phyloP scores from a whole-genome alignment of 208 protist species.

The Acanthamoeba polyphaga region DNA sequence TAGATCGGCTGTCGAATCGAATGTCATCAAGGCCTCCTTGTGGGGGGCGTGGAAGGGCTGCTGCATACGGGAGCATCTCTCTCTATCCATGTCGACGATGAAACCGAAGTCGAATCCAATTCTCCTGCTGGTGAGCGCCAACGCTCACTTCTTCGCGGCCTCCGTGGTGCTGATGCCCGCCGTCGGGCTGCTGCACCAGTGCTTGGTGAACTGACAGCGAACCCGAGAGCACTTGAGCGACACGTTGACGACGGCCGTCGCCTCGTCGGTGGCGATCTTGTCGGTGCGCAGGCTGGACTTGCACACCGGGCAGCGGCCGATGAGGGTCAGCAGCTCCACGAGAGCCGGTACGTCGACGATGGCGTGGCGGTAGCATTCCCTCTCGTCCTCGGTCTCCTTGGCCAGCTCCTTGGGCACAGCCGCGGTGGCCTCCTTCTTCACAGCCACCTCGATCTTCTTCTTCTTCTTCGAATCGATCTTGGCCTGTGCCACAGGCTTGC shows the following conservation, averaged over 20 bases:
- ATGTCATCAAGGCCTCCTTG: no score
- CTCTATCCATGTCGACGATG: no score
- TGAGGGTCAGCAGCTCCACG: slow-evolving; percentile 33
- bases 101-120: no score
- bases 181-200: slow-evolving; percentile 47
- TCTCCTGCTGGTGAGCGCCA: no score
- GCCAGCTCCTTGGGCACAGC: not conserved
- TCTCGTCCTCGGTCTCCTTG: not conserved
- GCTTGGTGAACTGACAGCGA: slow-evolving; percentile 42
- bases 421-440: not conserved
- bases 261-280: not conserved
- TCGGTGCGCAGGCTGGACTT: slow-evolving; percentile 16
- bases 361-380: slow-evolving; percentile 47
- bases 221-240: slow-evolving; percentile 7
- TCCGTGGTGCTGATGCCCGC: not conserved
- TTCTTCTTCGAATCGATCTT: not conserved
- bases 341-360: slow-evolving; percentile 45
- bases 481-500: not conserved
- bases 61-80: no score
- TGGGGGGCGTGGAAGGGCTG: no score
- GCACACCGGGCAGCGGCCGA: slow-evolving; percentile 33
- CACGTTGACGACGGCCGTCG: not conserved
- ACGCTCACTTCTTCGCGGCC: not conserved
- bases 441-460: not conserved
- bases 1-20: no score